Percentiles rank a stretch among this genome's conserved stretches.
These are phyloP conservation scores for Aspergillus tanneri DNA, from an alignment of 2,329 filamentous ascomycete genomes.

Conservation along the genomic window DNA sequence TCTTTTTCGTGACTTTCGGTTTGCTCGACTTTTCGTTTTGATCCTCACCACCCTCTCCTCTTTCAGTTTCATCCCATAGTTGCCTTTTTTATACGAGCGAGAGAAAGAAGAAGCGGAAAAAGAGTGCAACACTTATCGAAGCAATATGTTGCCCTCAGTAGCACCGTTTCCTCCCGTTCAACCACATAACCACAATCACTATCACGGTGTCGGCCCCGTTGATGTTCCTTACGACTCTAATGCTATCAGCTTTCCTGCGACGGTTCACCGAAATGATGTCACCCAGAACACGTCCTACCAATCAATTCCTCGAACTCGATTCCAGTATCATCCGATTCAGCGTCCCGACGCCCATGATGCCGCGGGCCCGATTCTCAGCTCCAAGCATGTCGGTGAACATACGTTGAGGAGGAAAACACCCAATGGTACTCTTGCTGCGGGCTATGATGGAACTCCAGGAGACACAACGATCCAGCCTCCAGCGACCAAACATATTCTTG, in stretches of 20 bases:
- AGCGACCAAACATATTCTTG: slow-evolving; percentile 77
- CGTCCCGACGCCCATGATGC: slow-evolving; percentile 33
- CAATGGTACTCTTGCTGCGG: slow-evolving; percentile 85
- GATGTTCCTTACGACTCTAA: slow-evolving; percentile 35
- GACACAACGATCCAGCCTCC: slow-evolving; percentile 72
- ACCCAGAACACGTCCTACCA: slow-evolving; percentile 27
- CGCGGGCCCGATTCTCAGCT: slow-evolving; percentile 23
- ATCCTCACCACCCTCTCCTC: slow-evolving; percentile 2
- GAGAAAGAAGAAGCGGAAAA: slow-evolving; percentile 9
- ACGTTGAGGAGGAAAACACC: slow-evolving; percentile 89
- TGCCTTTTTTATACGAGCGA: slow-evolving; percentile 9
- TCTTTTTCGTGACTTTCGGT: slow-evolving; percentile 12
- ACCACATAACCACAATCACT: slow-evolving; percentile 41
- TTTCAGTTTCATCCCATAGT: slow-evolving; percentile 3
- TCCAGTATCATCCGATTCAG: slow-evolving; percentile 43
- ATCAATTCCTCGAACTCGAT: slow-evolving; percentile 31
- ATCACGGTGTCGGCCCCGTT: slow-evolving; percentile 30
- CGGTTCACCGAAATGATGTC: slow-evolving; percentile 27
- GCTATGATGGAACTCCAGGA: slow-evolving; percentile 80
- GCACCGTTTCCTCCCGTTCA: slow-evolving; percentile 45
- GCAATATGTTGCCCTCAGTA: slow-evolving; percentile 52
- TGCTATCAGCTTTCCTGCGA: slow-evolving; percentile 23
- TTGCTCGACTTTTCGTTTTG: slow-evolving; percentile 11
- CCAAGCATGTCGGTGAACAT: slow-evolving; percentile 57
- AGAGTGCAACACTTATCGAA: slow-evolving; percentile 4